These are phyloP conservation scores for Rosa rugosa DNA, from an alignment of 306 rosid species.

Conservation along the genomic window DNA sequence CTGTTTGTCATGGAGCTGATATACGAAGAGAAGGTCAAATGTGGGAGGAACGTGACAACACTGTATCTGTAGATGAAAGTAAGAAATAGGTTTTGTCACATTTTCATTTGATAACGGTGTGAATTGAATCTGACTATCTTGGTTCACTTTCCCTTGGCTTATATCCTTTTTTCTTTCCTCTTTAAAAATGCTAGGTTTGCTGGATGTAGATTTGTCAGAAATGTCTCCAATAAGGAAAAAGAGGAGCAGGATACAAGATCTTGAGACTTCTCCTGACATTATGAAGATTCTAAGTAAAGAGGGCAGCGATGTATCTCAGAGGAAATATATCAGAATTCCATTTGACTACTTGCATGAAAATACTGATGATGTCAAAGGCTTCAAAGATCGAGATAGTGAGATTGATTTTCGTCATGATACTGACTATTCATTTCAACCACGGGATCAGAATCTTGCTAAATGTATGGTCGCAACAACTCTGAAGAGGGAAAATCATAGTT, in stretches of 20 bases:
- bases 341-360: constrained; percentile 26
- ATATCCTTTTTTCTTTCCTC: constrained; percentile 19
- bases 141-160: constrained; percentile 30
- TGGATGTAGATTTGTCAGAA: constrained; percentile 46
- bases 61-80: constrained; percentile 49
- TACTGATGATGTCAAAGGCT: constrained; percentile 36
- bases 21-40: constrained; percentile 29
- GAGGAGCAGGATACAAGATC: constrained; percentile 31
- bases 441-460: constrained; percentile 43
- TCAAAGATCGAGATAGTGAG: constrained; percentile 35
- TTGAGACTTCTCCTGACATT: constrained; percentile 43
- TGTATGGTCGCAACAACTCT: constrained; percentile 33
- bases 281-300: constrained; percentile 45
- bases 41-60: constrained; percentile 37
- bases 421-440: constrained; percentile 37
- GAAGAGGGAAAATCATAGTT: constrained; percentile 23
- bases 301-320: constrained; percentile 31
- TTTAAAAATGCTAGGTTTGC: constrained; percentile 29
- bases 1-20: constrained; percentile 30
- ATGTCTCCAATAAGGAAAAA: constrained; percentile 16
- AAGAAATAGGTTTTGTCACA: constrained; percentile 15
- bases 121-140: constrained; percentile 23
- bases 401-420: constrained; percentile 35
- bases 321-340: constrained; percentile 35
- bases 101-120: constrained; percentile 9